phyloP scores from a whole-genome alignment of 2,329 filamentous ascomycete species.

The Gnomoniopsis smithogilvyi region DNA sequence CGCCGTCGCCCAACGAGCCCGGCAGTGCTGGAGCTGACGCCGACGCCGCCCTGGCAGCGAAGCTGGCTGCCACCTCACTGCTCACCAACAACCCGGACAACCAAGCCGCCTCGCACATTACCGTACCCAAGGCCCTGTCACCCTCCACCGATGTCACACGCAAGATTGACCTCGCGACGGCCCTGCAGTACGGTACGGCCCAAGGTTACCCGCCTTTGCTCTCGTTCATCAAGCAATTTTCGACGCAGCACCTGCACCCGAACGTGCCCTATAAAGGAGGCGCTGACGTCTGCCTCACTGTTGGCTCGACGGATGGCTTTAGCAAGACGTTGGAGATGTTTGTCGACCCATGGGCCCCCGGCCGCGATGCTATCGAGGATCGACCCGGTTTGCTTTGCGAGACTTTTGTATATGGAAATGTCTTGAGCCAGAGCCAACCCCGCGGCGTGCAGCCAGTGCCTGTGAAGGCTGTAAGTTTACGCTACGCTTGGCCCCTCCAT shows the following conservation, averaged over 20 bases:
- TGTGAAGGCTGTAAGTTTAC: slow-evolving; percentile 52
- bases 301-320: slow-evolving; percentile 83
- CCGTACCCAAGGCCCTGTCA: slow-evolving; percentile 66
- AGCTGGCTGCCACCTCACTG: slow-evolving; percentile 10
- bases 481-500: no score
- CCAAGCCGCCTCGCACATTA: slow-evolving; percentile 48
- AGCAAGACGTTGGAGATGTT: slow-evolving; percentile 74
- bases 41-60: slow-evolving; percentile 16
- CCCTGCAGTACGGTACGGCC: slow-evolving; percentile 83
- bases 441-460: slow-evolving; percentile 70
- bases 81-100: slow-evolving; percentile 25
- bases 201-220: slow-evolving; percentile 77
- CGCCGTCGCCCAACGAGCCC: slow-evolving; percentile 63
- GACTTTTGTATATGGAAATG: slow-evolving; percentile 76
- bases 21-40: slow-evolving; percentile 54
- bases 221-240: slow-evolving; percentile 76
- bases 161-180: slow-evolving; percentile 77
- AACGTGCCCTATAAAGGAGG: slow-evolving; percentile 75
- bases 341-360: slow-evolving; percentile 70
- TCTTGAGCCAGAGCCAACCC: slow-evolving; percentile 64
- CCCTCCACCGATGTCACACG: slow-evolving; percentile 52
- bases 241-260: slow-evolving; percentile 73
- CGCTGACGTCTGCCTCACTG: slow-evolving; percentile 74
- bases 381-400: slow-evolving; percentile 79
- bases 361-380: slow-evolving; percentile 62